Percentiles rank a stretch among this genome's conserved stretches.
phyloP scores from a whole-genome alignment of 768 basidiomycete genomes.

The Leccinum barrowsii region DNA sequence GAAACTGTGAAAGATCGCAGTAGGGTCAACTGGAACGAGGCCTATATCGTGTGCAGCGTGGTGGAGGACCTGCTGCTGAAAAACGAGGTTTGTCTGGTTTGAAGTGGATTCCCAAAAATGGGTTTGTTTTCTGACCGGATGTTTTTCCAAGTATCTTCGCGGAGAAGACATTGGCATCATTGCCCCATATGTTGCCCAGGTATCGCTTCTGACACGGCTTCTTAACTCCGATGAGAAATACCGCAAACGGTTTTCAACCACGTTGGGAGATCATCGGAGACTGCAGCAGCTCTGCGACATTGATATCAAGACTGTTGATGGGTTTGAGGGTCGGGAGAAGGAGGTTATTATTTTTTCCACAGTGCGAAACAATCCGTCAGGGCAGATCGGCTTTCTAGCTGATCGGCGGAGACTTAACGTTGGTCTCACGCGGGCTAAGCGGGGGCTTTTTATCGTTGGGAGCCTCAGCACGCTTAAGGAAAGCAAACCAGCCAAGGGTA shows the following conservation, averaged over 20 bases:
- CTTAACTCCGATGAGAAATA: conserved; percentile 55
- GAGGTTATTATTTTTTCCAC: conserved; percentile 91
- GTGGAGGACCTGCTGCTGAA: conserved; percentile 76
- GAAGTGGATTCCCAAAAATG: background rate
- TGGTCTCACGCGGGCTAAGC: conserved; percentile 82
- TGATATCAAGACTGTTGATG: conserved; percentile 92
- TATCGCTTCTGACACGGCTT: conserved; percentile 66
- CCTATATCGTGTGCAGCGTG: conserved; percentile 69
- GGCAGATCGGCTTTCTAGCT: conserved; percentile 85
- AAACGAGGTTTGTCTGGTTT: conserved; percentile 58
- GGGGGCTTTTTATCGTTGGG: conserved; percentile 81
- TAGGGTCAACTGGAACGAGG: conserved; percentile 75
- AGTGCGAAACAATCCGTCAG: conserved; percentile 74
- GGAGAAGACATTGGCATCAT: conserved; percentile 89
- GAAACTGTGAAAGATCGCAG: conserved; percentile 72
- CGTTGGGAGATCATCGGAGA: conserved; percentile 64
- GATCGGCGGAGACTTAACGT: conserved; percentile 87
- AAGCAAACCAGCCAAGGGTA: conserved; percentile 36
- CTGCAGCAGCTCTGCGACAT: conserved; percentile 63
- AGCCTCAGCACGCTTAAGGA: conserved; percentile 61
- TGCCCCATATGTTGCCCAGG: conserved; percentile 88
- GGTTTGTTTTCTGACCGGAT: conserved; percentile 8
- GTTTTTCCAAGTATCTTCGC: conserved; percentile 44
- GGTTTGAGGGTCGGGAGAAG: conserved; percentile 93
- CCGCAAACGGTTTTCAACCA: conserved; percentile 48